Evolutionary conservation across 192 early-diverging fungal species (phyloP).

Genomic region (Entomortierella beljakovae): DNA sequence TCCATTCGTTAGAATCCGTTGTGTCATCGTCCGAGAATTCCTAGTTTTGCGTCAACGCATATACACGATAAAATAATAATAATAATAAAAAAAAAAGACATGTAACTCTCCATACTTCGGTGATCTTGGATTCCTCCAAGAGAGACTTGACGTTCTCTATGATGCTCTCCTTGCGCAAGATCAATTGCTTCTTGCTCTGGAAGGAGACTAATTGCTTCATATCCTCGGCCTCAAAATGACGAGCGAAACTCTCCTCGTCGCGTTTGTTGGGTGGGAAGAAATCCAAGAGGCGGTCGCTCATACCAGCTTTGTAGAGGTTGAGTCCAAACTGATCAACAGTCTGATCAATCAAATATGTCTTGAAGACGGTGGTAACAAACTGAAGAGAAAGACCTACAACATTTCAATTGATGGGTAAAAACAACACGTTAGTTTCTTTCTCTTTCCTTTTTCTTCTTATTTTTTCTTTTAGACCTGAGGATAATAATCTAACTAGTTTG

Average conservation of each 20-base stretch:
- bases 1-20: conserved; percentile 9
- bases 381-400: conserved; percentile 78
- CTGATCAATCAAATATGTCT: conserved; percentile 82
- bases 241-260: conserved; percentile 86
- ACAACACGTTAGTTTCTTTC: too few relatives aligned
- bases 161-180: conserved; percentile 73
- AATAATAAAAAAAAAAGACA: conserved; percentile 5
- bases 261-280: conserved; percentile 96
- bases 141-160: conserved; percentile 69
- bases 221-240: conserved; percentile 94
- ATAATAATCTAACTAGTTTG: too few relatives aligned
- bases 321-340: conserved; percentile 80
- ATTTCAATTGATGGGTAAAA: too few relatives aligned
- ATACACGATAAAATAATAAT: neutral
- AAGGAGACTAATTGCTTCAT: conserved; percentile 89
- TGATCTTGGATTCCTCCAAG: conserved; percentile 64
- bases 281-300: conserved; percentile 82
- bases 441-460: too few relatives aligned
- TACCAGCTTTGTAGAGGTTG: conserved; percentile 73
- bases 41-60: neutral
- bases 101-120: conserved; percentile 68
- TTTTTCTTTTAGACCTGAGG: too few relatives aligned
- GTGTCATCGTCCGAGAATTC: too few relatives aligned
- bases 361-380: conserved; percentile 87
- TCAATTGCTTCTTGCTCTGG: conserved; percentile 79